Conservation (phyloP, 1,284 basidiomycete genomes). For the Ceratobasidium sp. region DNA sequence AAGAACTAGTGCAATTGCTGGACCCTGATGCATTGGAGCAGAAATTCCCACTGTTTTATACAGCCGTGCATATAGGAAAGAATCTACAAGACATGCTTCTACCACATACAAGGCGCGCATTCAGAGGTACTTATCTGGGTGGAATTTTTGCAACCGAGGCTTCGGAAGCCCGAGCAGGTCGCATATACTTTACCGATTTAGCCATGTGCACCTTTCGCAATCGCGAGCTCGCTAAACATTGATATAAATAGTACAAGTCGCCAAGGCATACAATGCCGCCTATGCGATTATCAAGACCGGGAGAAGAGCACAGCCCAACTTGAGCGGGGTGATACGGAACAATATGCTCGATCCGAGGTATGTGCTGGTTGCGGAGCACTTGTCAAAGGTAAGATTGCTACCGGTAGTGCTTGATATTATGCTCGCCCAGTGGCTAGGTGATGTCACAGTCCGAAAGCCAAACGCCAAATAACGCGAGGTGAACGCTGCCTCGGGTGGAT, state of each 20-base stretch:
- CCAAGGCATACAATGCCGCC: too few species aligned
- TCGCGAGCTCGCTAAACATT: not conserved
- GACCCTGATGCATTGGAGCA: not conserved
- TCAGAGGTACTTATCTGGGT: not conserved
- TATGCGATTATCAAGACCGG: too few species aligned
- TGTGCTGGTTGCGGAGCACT: too few species aligned
- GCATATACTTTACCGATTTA: not conserved
- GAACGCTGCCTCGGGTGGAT: too few species aligned
- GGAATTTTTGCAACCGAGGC: not conserved
- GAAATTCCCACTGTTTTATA: not conserved
- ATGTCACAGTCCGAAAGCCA: too few species aligned
- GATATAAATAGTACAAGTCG: not conserved
- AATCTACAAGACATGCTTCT: not conserved
- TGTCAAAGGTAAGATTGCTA: too few species aligned
- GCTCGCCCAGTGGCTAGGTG: too few species aligned
- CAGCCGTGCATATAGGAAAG: not conserved
- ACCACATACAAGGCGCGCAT: not conserved
- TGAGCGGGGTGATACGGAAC: too few species aligned
- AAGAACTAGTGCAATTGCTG: not conserved
- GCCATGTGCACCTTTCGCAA: not conserved
- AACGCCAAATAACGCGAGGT: too few species aligned
- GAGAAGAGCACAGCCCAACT: not conserved
- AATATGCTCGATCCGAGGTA: too few species aligned
- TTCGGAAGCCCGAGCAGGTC: conserved; percentile 8
- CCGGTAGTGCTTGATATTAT: too few species aligned